A percentile compares a stretch with the other conserved stretches of the same genome.
phyloP scores from a whole-genome alignment of 257 asterid species.

The Voacanga thouarsii region DNA sequence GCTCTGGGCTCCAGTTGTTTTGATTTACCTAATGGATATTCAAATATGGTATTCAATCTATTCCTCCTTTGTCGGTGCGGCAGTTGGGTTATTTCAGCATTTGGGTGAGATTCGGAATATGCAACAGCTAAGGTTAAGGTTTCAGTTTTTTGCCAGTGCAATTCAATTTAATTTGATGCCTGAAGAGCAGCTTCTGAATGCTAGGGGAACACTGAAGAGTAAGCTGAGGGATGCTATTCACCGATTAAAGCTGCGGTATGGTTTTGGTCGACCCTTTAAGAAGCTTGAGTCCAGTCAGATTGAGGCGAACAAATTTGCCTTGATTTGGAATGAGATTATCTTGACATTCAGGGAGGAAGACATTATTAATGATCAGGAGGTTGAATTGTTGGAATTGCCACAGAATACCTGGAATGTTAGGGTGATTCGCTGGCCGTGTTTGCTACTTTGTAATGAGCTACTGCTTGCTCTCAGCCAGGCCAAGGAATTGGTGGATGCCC shows the following conservation, averaged over 20 bases:
- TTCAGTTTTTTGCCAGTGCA: conserved; percentile 98
- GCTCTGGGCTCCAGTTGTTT: conserved; percentile 88
- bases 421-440: conserved; percentile 98
- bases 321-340: conserved; percentile 96
- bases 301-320: conserved; percentile 92
- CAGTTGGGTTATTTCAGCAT: conserved; percentile 90
- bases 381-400: conserved; percentile 91
- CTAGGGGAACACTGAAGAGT: conserved; percentile 71
- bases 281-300: conserved; percentile 94
- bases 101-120: conserved; percentile 97
- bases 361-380: conserved; percentile 79
- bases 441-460: conserved; percentile 90
- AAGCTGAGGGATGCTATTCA: conserved; percentile 74
- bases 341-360: conserved; percentile 90
- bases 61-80: conserved; percentile 87
- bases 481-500: conserved; percentile 93
- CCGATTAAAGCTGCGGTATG: conserved; percentile 90
- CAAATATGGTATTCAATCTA: conserved; percentile 96
- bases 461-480: conserved; percentile 96
- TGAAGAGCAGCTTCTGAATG: conserved; percentile 86
- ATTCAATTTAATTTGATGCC: conserved; percentile 98
- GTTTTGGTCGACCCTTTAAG: conserved; percentile 86
- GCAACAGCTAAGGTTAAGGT: conserved; percentile 91
- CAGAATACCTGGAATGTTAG: conserved; percentile 86
- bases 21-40: conserved; percentile 92